Percentiles rank a stretch among this genome's conserved stretches.
phyloP scores from a whole-genome alignment of 1,139 yeast genomes.

The Wickerhamiella pararugosa region DNA sequence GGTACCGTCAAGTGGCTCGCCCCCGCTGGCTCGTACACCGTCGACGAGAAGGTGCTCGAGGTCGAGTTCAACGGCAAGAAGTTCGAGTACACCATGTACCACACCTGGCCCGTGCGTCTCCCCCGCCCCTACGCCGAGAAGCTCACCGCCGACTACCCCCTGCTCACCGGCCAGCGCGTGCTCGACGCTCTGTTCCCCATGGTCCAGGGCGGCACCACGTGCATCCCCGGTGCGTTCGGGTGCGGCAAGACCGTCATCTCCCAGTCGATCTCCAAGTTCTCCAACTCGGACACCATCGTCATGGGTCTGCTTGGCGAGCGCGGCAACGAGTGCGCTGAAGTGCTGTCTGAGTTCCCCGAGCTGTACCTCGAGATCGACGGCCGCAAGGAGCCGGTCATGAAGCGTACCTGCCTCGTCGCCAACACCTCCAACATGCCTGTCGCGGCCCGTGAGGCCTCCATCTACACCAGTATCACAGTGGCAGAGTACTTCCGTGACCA shows the following conservation, averaged over 20 bases:
- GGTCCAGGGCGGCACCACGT: conserved; percentile 99
- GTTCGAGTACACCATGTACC: conserved; percentile 80
- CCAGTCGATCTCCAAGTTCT: conserved; percentile 89
- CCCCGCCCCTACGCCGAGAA: conserved; percentile 97
- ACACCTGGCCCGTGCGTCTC: conserved; percentile 98
- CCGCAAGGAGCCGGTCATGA: conserved; percentile 96
- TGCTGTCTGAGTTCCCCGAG: conserved; percentile 98
- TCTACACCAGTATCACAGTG: conserved; percentile 94
- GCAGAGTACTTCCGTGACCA: conserved; percentile 99
- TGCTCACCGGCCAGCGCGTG: conserved; percentile 97
- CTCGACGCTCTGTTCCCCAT: conserved; percentile 94
- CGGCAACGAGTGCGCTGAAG: conserved; percentile 99
- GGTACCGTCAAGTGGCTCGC: conserved; percentile 92
- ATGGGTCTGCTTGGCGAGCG: conserved; percentile 94
- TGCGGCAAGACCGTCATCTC: conserved; percentile 99
- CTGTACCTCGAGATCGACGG: conserved; percentile 81
- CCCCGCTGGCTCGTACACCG: conserved; percentile 75
- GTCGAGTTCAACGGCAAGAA: conserved; percentile 87
- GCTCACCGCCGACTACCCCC: conserved; percentile 81
- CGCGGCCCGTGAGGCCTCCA: conserved; percentile 99
- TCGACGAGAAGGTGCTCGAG: conserved; percentile 79
- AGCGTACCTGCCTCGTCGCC: conserved; percentile 96
- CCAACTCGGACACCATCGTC: conserved; percentile 91
- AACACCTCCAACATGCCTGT: conserved; percentile 99
- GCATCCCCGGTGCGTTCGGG: conserved; percentile 99